A percentile compares a stretch with the other conserved stretches of the same genome.
Evolutionary conservation across 2,329 filamentous ascomycete genomes (phyloP).

Genomic region (Paecilomyces variotii): DNA sequence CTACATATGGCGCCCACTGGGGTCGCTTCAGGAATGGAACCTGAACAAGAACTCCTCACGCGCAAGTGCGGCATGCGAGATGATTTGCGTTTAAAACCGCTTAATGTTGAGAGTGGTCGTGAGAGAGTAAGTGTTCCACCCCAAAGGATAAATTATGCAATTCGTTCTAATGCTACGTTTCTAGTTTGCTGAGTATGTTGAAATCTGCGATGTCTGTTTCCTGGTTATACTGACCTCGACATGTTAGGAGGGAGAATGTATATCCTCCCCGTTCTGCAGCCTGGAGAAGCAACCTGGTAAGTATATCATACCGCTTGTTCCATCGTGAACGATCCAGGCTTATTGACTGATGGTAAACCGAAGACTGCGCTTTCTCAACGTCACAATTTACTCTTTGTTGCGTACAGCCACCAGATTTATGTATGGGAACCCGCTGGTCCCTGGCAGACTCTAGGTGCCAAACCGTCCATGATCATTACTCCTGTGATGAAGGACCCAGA

Average conservation of each 20-base stretch:
- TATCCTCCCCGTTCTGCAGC: conserved; percentile 23
- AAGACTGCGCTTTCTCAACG: conserved; percentile 40
- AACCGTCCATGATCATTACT: conserved; percentile 35
- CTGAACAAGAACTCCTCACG: conserved; percentile 4
- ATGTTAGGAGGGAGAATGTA: conserved; percentile 18
- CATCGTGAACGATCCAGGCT: no score
- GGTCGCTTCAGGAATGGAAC: conserved; percentile 16
- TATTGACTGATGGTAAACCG: background rate
- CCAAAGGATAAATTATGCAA: background rate
- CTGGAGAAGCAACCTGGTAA: conserved; percentile 40
- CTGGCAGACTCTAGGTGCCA: conserved; percentile 29
- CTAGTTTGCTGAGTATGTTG: conserved; percentile 19
- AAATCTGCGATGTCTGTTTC: conserved; percentile 2
- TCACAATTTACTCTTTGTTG: conserved; percentile 40
- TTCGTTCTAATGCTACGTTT: background rate
- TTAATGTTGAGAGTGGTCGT: conserved; percentile 24
- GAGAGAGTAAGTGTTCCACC: conserved; percentile 25
- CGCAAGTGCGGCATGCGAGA: conserved; percentile 10
- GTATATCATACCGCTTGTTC: background rate
- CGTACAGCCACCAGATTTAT: conserved; percentile 31
- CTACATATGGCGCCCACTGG: conserved; percentile 1
- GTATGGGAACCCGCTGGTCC: conserved; percentile 38
- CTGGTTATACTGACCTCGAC: conserved; percentile 4
- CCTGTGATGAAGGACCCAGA: conserved; percentile 31
- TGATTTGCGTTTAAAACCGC: conserved; percentile 18